phyloP scores from a whole-genome alignment of 208 protist species.

The Acanthamoeba castellanii region DNA sequence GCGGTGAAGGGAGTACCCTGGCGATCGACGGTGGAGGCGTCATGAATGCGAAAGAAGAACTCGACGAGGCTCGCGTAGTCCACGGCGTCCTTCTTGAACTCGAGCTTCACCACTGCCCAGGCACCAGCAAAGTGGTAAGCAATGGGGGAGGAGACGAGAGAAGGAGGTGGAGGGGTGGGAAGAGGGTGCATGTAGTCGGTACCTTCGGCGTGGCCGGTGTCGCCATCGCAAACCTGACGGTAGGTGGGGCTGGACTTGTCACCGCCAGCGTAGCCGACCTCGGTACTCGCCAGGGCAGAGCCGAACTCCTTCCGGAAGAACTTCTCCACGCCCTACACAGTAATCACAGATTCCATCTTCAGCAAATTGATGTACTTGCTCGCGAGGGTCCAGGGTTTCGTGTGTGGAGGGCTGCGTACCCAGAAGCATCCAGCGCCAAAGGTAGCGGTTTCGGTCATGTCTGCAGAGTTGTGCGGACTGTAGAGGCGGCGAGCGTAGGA shows the following conservation, averaged over 20 bases:
- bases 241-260: constrained; percentile 90
- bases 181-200: not conserved
- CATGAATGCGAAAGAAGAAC: constrained; percentile 96
- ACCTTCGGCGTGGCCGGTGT: constrained; percentile 95
- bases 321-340: constrained; percentile 94
- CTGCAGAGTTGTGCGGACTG: not conserved
- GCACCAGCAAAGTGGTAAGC: not conserved
- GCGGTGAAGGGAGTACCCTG: constrained; percentile 82
- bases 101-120: constrained; percentile 90
- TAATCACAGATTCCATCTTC: not conserved
- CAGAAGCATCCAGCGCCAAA: constrained; percentile 91
- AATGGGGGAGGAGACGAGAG: not conserved
- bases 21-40: constrained; percentile 94
- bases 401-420: not conserved
- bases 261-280: constrained; percentile 92
- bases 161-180: not conserved
- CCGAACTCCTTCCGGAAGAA: constrained; percentile 93
- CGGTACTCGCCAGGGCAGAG: constrained; percentile 89
- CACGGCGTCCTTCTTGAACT: constrained; percentile 90
- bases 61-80: constrained; percentile 92
- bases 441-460: constrained; percentile 83
- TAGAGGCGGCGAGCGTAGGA: too few species aligned
- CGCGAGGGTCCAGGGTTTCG: too few species aligned
- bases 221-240: constrained; percentile 94
- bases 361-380: not conserved